These are phyloP conservation scores for Phylloporus sp. DNA, from an alignment of 768 basidiomycete species.

Conservation along the genomic window DNA sequence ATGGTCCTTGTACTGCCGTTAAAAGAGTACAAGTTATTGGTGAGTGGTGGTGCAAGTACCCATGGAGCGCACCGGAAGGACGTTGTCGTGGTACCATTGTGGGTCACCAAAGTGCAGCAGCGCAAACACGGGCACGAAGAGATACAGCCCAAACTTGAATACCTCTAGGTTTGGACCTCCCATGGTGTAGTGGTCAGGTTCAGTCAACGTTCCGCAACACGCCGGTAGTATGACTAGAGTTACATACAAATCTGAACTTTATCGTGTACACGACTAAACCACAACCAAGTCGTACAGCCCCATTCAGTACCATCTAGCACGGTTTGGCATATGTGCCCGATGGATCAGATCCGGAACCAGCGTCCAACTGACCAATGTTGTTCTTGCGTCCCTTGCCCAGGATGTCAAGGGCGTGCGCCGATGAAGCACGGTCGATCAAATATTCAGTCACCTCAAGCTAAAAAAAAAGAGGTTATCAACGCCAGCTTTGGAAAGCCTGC, in stretches of 20 bases:
- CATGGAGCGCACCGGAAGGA: slow-evolving; percentile 58
- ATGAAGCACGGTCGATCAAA: slow-evolving; percentile 44
- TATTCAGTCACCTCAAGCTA: slow-evolving; percentile 65
- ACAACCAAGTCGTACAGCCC: background rate
- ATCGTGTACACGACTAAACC: too few relatives aligned
- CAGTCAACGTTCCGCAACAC: too few relatives aligned
- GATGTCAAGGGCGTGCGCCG: slow-evolving; percentile 49
- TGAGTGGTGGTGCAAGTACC: background rate
- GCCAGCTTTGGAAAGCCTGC: background rate
- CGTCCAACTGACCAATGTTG: slow-evolving; percentile 44
- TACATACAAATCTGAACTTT: too few relatives aligned
- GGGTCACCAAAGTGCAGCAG: slow-evolving; percentile 86
- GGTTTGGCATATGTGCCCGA: slow-evolving; percentile 67
- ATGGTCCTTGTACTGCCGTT: slow-evolving; percentile 61
- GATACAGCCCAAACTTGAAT: slow-evolving; percentile 85
- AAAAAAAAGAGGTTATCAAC: background rate
- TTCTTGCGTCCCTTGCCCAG: slow-evolving; percentile 32
- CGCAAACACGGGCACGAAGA: slow-evolving; percentile 78
- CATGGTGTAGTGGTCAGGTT: slow-evolving; percentile 42
- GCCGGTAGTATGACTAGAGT: too few relatives aligned
- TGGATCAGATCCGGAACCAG: slow-evolving; percentile 42
- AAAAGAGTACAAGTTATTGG: background rate
- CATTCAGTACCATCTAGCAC: slow-evolving; percentile 39
- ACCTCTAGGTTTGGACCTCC: slow-evolving; percentile 81
- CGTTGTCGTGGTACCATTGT: slow-evolving; percentile 76